Percentiles rank a stretch among this genome's conserved stretches.
Conservation (phyloP, 495 filamentous ascomycete species). For the Cercophora sp. region DNA sequence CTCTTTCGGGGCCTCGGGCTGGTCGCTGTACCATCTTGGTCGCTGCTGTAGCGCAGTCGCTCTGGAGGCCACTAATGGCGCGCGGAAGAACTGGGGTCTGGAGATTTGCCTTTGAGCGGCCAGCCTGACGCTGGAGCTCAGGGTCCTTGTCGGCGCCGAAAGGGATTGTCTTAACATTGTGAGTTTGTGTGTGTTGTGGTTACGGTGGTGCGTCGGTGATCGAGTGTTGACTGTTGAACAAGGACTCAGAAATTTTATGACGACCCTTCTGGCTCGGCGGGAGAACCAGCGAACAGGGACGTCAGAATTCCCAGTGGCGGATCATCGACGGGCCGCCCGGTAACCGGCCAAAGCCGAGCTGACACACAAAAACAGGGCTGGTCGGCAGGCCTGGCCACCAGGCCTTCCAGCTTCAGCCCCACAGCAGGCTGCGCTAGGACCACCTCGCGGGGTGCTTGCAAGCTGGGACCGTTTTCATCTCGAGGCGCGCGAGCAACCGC, state of each 20-base stretch:
- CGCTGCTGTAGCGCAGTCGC: constrained; percentile 21
- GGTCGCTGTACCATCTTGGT: constrained; percentile 46
- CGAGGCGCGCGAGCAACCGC: neutral
- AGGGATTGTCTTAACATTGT: constrained; percentile 44
- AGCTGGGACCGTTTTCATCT: neutral
- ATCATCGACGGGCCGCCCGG: constrained; percentile 7
- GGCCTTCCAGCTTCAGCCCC: too few relatives aligned
- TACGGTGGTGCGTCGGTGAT: neutral
- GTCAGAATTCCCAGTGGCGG: constrained; percentile 5
- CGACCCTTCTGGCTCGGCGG: neutral
- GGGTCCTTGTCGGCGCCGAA: constrained; percentile 35
- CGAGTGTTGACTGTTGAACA: neutral
- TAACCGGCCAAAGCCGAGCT: neutral
- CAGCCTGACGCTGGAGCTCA: constrained; percentile 25
- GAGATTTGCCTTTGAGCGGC: constrained; percentile 26
- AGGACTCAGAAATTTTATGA: constrained; percentile 6
- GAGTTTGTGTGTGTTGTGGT: constrained; percentile 14
- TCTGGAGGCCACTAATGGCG: constrained; percentile 23
- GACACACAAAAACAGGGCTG: too few relatives aligned
- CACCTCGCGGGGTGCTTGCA: neutral
- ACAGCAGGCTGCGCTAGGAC: neutral
- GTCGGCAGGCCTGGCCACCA: too few relatives aligned
- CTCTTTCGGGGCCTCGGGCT: constrained; percentile 36
- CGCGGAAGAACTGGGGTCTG: constrained; percentile 29
- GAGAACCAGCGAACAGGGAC: neutral